Evolutionary conservation across 2,329 filamentous ascomycete species (phyloP), one percentile per base, ranked within the genome.

Genomic region (Claviceps monticola): DNA sequence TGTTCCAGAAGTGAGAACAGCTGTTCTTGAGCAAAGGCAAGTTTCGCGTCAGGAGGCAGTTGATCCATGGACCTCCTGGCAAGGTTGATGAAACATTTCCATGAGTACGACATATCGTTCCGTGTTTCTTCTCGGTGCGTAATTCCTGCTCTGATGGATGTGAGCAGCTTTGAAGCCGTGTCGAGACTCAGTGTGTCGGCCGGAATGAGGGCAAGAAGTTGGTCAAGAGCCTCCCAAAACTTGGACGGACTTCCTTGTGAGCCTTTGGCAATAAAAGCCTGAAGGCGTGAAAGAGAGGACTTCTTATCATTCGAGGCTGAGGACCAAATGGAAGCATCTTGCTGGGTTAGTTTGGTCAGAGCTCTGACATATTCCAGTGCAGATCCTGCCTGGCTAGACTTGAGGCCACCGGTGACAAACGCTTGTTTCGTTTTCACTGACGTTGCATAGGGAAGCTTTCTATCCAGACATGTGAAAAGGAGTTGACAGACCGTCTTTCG

Each of bases 231-330:
- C 26, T 74, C 67, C 93, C 93, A 98, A 62, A 83, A 95, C 9
- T 74, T 76, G 3, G 74, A 68, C 0, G 80, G 72, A 3, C 85
- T 84, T n/a, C 82, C 79, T 61, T 96, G 87, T 0, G 91, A 95
- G 2, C 93, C 91, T 59, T 83, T 86, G 55, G 86, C 82, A 6
- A 97, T 71, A 58, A 94, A 93, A 8, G 80, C 72, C 48, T 79
- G 76, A 4, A 98, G 66, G 21, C 83, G 69, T 4, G 71, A 69
- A 1, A 78, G 57, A 0, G 78, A 72, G 1, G 76, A 68, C 52
- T 75, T 79, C 56, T 80, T 78, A n/a, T 70, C 70, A 14, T 64
- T 69, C 0, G 63, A 37, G 2, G 56, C 49, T 16, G 76, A 72
- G 1, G 81, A 83, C 93, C 93, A 98, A 9, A 90, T 72, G 16